Evolutionary conservation across 192 early-diverging fungal genomes (phyloP), one percentile per base, ranked within the genome.

Genomic region (Spinellus fusiger): DNA sequence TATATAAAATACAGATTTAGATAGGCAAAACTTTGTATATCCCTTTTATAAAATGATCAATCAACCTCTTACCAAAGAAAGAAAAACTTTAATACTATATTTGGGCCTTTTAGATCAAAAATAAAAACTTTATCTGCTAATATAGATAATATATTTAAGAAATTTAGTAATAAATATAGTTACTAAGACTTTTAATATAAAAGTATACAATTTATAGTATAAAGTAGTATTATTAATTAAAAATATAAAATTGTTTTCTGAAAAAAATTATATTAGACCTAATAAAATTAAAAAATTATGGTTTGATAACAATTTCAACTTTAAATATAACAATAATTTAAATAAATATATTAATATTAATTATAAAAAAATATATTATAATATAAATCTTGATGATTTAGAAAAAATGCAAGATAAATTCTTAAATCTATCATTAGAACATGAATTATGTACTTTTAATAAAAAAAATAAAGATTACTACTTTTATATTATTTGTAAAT

Each of bases 271-370:
- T 48, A 31, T 46, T 15, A 47, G 26, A n/a, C 2, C 15, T 29
- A 37, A 47, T 47, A 9, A 13, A 0, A 26, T 47, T 46, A 27
- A 59, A 47, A 32, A 48, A 23, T 32, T 59, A 48, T 48, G 38
- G 57, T 48, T 29, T 46, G 25, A 47, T 29, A 29, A 26, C n/a
- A 48, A 27, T 44, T 59, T 59, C 48, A 34, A 47, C 26, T 59
- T 59, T 59, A 15, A 37, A 29, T 18, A 16, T 29, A 26, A 59
- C 38, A 25, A 18, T 32, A 54, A 54, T 33, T 20, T 35, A 20
- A 54, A n/a, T 54, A 54, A 32, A 54, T 54, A 54, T 54, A 33
- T 16, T 54, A 32, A 33, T 54, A 54, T 54, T 31, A 34, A 54
- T 12, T 54, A 32, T 33, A 54, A 54, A 33, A 23, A 23, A 54